phyloP scores from a whole-genome alignment of 2,329 filamentous ascomycete species.

The Ascochyta rabiei region DNA sequence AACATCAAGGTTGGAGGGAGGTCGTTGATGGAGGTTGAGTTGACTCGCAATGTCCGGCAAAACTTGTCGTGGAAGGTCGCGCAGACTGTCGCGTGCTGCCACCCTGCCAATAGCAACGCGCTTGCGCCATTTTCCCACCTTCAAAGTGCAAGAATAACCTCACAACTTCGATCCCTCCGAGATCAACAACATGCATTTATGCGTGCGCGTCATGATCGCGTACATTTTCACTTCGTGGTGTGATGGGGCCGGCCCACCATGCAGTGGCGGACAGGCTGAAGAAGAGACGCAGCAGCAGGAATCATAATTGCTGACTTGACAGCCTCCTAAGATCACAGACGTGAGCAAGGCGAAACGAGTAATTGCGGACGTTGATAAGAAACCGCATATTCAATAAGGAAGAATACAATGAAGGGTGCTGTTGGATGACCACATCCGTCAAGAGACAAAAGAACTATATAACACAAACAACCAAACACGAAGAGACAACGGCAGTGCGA shows the following conservation, averaged over 20 bases:
- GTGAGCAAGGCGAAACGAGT: not conserved
- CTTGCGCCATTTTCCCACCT: slow-evolving; percentile 12
- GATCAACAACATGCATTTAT: slow-evolving; percentile 2
- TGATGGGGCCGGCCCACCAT: not conserved
- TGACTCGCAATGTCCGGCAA: slow-evolving; percentile 7
- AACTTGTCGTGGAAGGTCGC: slow-evolving; percentile 11
- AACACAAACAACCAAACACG: not conserved
- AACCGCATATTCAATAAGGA: not conserved
- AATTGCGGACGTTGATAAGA: not conserved
- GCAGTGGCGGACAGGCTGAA: not conserved
- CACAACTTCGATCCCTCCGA: not conserved
- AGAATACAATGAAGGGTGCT: too few relatives aligned
- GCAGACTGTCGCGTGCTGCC: slow-evolving; percentile 14
- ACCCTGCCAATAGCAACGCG: slow-evolving; percentile 12
- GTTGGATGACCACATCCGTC: not conserved
- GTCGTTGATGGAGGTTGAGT: not conserved
- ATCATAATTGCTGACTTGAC: not conserved
- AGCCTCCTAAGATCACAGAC: not conserved
- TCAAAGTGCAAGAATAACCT: slow-evolving; percentile 18
- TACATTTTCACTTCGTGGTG: not conserved
- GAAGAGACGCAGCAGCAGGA: not conserved
- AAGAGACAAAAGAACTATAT: not conserved
- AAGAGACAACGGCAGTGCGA: not conserved
- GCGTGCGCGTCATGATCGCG: slow-evolving; percentile 3
- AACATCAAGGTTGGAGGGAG: not conserved